phyloP scores from a whole-genome alignment of 768 basidiomycete genomes.

The Crassisporium funariophilum region DNA sequence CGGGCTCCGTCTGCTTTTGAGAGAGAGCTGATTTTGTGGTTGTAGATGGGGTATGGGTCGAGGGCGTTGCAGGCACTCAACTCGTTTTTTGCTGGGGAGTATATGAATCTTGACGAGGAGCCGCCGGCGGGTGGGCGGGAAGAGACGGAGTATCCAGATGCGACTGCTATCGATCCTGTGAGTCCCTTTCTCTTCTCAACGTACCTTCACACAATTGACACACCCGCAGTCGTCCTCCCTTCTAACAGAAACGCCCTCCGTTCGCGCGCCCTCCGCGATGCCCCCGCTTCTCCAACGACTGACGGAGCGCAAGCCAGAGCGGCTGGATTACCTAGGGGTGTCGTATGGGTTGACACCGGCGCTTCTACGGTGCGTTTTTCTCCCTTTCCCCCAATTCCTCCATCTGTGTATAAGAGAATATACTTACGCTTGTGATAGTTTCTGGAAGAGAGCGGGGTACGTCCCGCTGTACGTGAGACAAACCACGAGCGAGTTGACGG shows the following conservation, averaged over 20 bases:
- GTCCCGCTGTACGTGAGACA: constrained; percentile 92
- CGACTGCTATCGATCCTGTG: constrained; percentile 48
- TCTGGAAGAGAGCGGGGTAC: constrained; percentile 96
- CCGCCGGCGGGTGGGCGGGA: constrained; percentile 42
- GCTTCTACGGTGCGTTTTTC: constrained; percentile 62
- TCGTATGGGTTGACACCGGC: constrained; percentile 92
- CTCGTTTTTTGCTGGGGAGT: constrained; percentile 91
- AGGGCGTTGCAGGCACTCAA: constrained; percentile 86
- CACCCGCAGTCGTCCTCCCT: constrained; percentile 43
- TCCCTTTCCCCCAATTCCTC: no score
- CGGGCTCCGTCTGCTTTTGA: background rate
- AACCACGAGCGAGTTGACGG: constrained; percentile 92
- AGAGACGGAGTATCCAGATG: constrained; percentile 64
- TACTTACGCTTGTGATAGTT: no score
- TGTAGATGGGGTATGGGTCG: constrained; percentile 95
- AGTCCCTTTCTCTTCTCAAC: constrained; percentile 11
- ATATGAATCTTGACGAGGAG: constrained; percentile 87
- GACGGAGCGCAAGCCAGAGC: constrained; percentile 87
- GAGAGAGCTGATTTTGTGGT: constrained; percentile 3
- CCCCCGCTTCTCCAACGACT: constrained; percentile 91
- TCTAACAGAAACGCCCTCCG: constrained; percentile 74
- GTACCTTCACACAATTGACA: background rate
- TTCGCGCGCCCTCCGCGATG: constrained; percentile 79
- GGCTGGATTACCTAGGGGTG: constrained; percentile 92
- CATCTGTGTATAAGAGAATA: no score